Evolutionary conservation across 495 filamentous ascomycete genomes (phyloP).

Genomic region (Copromyces sp.): DNA sequence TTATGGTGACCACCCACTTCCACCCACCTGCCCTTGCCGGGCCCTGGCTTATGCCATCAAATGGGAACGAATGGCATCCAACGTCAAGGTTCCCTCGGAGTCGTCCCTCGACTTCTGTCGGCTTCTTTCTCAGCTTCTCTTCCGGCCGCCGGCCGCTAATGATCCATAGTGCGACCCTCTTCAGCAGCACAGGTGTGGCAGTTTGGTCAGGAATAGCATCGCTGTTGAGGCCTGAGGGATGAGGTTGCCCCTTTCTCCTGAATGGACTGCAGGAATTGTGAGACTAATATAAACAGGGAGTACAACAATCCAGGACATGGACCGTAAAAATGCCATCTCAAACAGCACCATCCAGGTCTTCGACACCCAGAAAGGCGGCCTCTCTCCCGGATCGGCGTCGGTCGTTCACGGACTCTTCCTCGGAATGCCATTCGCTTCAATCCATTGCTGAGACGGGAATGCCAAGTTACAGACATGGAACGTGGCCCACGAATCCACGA

Average conservation of each 20-base stretch:
- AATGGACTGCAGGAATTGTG: background rate
- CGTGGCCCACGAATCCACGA: background rate
- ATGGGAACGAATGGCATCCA: slow-evolving; percentile 11
- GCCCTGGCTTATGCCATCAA: slow-evolving; percentile 11
- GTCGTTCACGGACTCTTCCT: background rate
- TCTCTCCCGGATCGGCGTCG: background rate
- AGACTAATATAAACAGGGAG: background rate
- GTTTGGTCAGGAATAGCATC: slow-evolving; percentile 4
- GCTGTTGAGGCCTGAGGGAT: background rate
- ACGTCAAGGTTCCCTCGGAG: slow-evolving; percentile 5
- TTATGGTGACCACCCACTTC: slow-evolving; percentile 11
- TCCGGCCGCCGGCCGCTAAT: slow-evolving; percentile 6
- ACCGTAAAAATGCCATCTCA: background rate
- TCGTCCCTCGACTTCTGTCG: slow-evolving; percentile 20
- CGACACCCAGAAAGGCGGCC: background rate
- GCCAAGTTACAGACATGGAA: background rate
- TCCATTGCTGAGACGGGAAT: background rate
- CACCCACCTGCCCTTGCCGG: background rate
- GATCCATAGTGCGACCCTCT: background rate
- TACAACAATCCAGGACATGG: background rate
- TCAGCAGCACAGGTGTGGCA: slow-evolving; percentile 1
- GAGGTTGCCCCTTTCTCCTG: background rate
- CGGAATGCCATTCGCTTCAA: background rate
- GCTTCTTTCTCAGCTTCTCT: slow-evolving; percentile 19
- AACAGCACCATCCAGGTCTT: background rate